These are phyloP conservation scores for Epicoccum sorghinum DNA, from an alignment of 2,329 filamentous ascomycete species.

Conservation along the genomic window DNA sequence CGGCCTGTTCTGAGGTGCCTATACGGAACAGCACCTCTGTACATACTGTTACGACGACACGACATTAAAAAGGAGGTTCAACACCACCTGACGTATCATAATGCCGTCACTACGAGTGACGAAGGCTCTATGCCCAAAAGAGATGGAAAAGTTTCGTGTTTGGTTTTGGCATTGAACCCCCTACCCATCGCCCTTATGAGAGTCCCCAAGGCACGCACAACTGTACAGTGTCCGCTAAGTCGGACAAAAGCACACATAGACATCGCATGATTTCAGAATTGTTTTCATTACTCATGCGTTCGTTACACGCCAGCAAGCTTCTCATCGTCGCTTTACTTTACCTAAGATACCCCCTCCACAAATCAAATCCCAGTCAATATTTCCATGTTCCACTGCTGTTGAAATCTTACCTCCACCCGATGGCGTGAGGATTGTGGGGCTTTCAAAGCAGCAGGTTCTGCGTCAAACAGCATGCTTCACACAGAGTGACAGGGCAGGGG, in stretches of 20 bases:
- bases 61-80: conserved; percentile 28
- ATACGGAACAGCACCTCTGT: conserved; percentile 18
- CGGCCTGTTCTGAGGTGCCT: conserved; percentile 53
- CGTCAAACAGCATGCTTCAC: not conserved
- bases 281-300: not conserved
- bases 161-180: conserved; percentile 6
- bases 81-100: conserved; percentile 23
- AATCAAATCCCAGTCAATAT: conserved; percentile 19
- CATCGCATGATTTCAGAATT: conserved; percentile 7
- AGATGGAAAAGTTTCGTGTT: conserved; percentile 27
- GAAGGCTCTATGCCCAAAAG: conserved; percentile 15
- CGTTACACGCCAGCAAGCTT: conserved; percentile 12
- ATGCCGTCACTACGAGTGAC: conserved; percentile 1
- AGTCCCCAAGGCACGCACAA: conserved; percentile 14
- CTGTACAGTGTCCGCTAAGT: conserved; percentile 37
- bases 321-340: conserved; percentile 25
- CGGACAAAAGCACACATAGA: conserved; percentile 18
- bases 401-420: too few species aligned
- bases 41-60: conserved; percentile 24
- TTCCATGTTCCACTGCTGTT: too few species aligned
- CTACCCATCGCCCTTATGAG: conserved; percentile 10
- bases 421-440: too few species aligned
- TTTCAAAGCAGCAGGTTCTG: too few species aligned
- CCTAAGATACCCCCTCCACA: conserved; percentile 40
- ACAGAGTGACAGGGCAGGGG: too few species aligned